Evolutionary conservation across 306 rosid genomes (phyloP).

Genomic region (Styphnolobium japonicum): DNA sequence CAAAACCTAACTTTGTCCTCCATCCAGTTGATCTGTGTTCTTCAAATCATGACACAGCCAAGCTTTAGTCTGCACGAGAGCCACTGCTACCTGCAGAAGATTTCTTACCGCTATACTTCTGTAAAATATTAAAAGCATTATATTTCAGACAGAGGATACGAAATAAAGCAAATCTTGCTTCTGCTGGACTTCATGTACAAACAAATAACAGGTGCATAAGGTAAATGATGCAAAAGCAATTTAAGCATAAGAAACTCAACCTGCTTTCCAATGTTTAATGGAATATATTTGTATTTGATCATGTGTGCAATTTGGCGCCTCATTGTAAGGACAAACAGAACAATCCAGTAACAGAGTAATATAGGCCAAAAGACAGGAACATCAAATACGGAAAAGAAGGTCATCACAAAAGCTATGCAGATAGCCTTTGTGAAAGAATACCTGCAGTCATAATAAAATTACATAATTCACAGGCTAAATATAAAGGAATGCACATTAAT

Average conservation of each 20-base stretch:
- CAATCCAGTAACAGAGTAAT: conserved; percentile 83
- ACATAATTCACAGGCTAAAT: background rate
- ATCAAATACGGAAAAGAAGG: conserved; percentile 86
- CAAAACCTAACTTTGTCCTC: conserved; percentile 32
- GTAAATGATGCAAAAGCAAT: background rate
- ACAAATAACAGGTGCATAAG: background rate
- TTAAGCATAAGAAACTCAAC: conserved; percentile 32
- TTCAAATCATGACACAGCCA: conserved; percentile 8
- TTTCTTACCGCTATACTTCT: conserved; percentile 52
- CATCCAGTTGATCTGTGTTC: conserved; percentile 22
- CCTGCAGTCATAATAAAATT: conserved; percentile 45
- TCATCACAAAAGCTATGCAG: conserved; percentile 77
- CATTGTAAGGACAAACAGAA: conserved; percentile 87
- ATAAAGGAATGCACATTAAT: background rate
- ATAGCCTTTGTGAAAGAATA: conserved; percentile 89
- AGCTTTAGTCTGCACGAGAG: conserved; percentile 44
- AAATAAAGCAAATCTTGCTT: background rate
- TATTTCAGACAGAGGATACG: background rate
- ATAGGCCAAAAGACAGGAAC: conserved; percentile 98
- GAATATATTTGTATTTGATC: conserved; percentile 85
- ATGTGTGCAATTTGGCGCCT: conserved; percentile 92
- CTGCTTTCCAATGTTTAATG: conserved; percentile 87
- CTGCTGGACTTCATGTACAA: background rate
- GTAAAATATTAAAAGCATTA: conserved; percentile 17
- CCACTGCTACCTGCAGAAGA: conserved; percentile 45